Base-by-base conservation (phyloP, 306 rosid genomes). In the Prosopis cineraria region DNA sequence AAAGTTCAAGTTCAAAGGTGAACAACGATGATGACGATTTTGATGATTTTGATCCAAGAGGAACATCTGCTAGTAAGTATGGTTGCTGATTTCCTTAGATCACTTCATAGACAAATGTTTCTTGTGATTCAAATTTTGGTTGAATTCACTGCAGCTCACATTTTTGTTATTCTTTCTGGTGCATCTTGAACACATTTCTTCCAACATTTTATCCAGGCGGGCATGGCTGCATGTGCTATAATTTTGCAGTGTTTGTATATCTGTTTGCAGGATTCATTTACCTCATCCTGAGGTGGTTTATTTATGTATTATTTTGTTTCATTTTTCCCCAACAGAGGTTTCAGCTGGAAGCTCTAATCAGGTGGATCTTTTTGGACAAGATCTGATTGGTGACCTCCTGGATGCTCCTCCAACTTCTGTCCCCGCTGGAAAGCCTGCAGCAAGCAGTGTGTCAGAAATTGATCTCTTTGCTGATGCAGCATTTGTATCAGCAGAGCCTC, bases 41-140 rank as follows among this genome's bases (percentile, higher is more conserved):
- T 87, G 96, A 96, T 85, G 97, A 92, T 74, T 96, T 96, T 88
- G 96, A 96, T 85, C 99, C 99, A 1, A 90, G 99, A 66, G 99
- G 99, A 79, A 91, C 90, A 66, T 86, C 97, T 45, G 43, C 88
- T 36, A 93, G 98, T 93, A 85, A 84, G 98, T 88, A 43, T 36
- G 36, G 69, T 48, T 76, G 59, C 43, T 67, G 75, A 76, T 82
- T 82, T 37, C 41, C 19, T 70, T 45, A 64, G 45, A 16, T 62
- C 70, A 60, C 56, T 59, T 60, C 19, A 36, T 69, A 70, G 67
- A 45, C 75, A 66, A 84, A 29, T 52, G 59, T 79, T 74, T 29
- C 47, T 44, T 37, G 48, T 74, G 41, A 33, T 63, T 78, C 50
- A 34, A 68, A 56, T 75, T 66, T 40, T 71, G 36, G 55, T 64